Percentiles rank a stretch among this genome's conserved stretches.
Conservation (phyloP, 805 yeast genomes). For the Starmera quercuum region DNA sequence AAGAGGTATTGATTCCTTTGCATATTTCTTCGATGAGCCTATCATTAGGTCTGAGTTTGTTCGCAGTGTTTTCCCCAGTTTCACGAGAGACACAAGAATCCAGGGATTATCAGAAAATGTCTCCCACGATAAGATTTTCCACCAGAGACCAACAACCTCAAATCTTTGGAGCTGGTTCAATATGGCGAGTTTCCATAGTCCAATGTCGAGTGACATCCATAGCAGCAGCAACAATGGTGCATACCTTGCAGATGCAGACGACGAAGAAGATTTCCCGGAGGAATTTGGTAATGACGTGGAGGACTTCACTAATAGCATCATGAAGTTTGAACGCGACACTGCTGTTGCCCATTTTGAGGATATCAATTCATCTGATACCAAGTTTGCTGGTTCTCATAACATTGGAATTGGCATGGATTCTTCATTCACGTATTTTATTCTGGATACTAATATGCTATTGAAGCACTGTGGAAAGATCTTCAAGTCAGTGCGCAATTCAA, state of each 20-base stretch:
- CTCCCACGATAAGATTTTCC: slow-evolving; percentile 1
- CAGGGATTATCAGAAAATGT: slow-evolving; percentile 8
- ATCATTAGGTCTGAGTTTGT: background rate
- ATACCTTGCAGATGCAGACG: slow-evolving; percentile 3
- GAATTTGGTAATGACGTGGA: slow-evolving; percentile 3
- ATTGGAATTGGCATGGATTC: slow-evolving; percentile 53
- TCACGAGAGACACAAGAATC: slow-evolving; percentile 6
- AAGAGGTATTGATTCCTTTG: slow-evolving; percentile 38
- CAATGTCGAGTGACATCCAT: background rate
- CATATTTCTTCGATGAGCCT: slow-evolving; percentile 21
- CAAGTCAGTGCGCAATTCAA: slow-evolving; percentile 55
- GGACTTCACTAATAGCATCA: slow-evolving; percentile 2
- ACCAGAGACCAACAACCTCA: slow-evolving; percentile 2
- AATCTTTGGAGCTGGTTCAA: background rate
- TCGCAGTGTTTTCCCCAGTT: slow-evolving; percentile 2
- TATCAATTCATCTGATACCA: background rate
- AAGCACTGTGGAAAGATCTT: slow-evolving; percentile 73
- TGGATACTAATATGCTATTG: slow-evolving; percentile 77
- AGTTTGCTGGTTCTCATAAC: slow-evolving; percentile 39
- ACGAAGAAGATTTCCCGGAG: slow-evolving; percentile 11
- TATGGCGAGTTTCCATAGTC: background rate
- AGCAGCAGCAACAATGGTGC: background rate
- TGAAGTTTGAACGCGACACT: background rate
- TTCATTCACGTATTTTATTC: slow-evolving; percentile 46
- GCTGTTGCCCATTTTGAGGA: background rate